These are phyloP conservation scores for Striga asiatica DNA, from an alignment of 257 asterid genomes.

Conservation along the genomic window DNA sequence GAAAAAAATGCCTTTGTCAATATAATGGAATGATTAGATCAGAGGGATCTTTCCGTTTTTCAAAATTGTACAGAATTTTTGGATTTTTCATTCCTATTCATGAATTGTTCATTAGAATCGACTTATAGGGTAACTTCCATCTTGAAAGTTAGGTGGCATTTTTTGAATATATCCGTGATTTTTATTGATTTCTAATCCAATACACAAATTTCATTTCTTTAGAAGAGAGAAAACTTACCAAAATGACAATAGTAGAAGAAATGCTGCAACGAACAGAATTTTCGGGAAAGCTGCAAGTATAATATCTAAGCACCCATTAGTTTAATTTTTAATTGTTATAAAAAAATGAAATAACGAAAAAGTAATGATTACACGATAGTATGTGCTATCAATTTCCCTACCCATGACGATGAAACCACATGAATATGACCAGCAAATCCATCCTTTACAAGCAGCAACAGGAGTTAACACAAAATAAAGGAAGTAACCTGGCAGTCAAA, in stretches of 20 bases:
- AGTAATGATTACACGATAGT: neutral
- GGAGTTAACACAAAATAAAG: slow-evolving; percentile 59
- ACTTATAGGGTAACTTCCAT: too few species aligned
- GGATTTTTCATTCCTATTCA: too few species aligned
- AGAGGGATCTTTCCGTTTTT: too few species aligned
- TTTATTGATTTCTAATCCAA: neutral
- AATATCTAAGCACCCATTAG: slow-evolving; percentile 12
- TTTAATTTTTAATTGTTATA: slow-evolving; percentile 2
- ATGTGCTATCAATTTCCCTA: slow-evolving; percentile 24
- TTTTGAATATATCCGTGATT: too few species aligned
- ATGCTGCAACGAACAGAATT: slow-evolving; percentile 70
- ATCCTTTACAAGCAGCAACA: slow-evolving; percentile 85
- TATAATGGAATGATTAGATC: too few species aligned
- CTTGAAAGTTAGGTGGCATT: too few species aligned
- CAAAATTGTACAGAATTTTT: too few species aligned
- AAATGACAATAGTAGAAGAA: slow-evolving; percentile 81
- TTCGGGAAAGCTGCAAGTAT: slow-evolving; percentile 72
- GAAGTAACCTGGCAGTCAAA: slow-evolving; percentile 62
- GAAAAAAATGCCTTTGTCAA: too few species aligned
- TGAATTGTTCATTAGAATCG: too few species aligned
- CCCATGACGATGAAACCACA: slow-evolving; percentile 93
- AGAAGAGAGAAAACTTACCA: slow-evolving; percentile 43
- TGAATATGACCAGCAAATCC: slow-evolving; percentile 78
- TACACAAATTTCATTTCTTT: slow-evolving; percentile 5
- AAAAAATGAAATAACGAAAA: neutral